A percentile compares a stretch with the other conserved stretches of the same genome.
Conservation (phyloP, 129 eudicot species). For the Lonicera japonica region DNA sequence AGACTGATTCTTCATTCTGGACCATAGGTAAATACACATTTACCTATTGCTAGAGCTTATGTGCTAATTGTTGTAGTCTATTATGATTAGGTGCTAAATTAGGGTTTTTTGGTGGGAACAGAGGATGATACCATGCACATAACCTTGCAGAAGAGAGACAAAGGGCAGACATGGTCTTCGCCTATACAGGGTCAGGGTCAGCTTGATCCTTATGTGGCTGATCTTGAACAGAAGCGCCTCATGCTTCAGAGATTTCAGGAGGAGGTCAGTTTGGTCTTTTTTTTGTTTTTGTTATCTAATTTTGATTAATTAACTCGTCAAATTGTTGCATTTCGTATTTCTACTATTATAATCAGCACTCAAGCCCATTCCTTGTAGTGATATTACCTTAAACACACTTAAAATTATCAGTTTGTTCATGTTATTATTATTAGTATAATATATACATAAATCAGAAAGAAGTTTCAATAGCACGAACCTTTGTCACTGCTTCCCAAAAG, state of each 20-base stretch:
- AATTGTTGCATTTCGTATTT: not conserved
- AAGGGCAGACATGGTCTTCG: conserved; percentile 94
- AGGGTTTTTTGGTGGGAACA: conserved; percentile 18
- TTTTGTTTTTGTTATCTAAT: no score
- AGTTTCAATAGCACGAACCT: no score
- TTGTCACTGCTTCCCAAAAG: no score
- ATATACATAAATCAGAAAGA: no score
- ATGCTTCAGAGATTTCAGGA: conserved; percentile 98
- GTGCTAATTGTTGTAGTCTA: not conserved
- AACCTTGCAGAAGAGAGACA: conserved; percentile 88
- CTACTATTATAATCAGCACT: not conserved
- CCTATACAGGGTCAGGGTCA: conserved; percentile 88
- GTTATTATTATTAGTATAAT: no score
- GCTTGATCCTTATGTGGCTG: conserved; percentile 76
- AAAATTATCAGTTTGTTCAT: no score
- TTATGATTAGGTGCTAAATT: not conserved
- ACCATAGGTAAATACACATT: conserved; percentile 58
- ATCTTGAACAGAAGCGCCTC: conserved; percentile 89
- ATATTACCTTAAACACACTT: not conserved
- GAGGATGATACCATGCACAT: conserved; percentile 91
- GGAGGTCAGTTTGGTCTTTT: conserved; percentile 38
- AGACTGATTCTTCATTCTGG: conserved; percentile 90
- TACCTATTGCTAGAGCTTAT: not conserved
- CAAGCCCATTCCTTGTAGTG: not conserved
- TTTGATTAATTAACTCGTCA: no score